Evolutionary conservation across 192 early-diverging fungal genomes (phyloP).

Genomic region (Backusella westeae): DNA sequence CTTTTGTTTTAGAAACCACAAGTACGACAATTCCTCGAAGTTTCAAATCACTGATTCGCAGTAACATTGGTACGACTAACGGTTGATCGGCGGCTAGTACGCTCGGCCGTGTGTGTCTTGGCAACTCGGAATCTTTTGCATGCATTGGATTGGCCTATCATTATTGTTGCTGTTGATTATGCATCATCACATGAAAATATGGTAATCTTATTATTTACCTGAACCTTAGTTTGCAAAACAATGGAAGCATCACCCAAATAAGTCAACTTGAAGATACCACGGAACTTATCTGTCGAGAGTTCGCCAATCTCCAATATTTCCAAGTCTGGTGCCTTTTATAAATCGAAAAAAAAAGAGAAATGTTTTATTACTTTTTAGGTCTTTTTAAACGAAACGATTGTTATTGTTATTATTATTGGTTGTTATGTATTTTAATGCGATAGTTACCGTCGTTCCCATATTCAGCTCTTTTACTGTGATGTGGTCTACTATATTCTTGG

Average conservation of each 20-base stretch:
- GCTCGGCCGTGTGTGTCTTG: conserved; percentile 58
- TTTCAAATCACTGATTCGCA: conserved; percentile 86
- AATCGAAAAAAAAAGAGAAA: background rate
- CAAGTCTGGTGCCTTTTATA: conserved; percentile 81
- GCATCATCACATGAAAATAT: background rate
- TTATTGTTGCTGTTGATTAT: background rate
- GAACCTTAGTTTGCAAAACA: conserved; percentile 90
- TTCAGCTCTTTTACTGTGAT: conserved; percentile 92
- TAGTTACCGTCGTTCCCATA: conserved; percentile 82
- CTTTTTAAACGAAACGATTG: background rate
- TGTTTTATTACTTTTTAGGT: background rate
- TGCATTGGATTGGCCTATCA: conserved; percentile 78
- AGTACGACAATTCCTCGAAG: conserved; percentile 93
- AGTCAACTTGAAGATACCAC: conserved; percentile 92
- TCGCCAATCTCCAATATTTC: conserved; percentile 99
- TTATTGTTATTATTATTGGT: background rate
- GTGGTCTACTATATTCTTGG: conserved; percentile 88
- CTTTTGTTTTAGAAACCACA: conserved; percentile 92
- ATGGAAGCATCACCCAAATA: conserved; percentile 94
- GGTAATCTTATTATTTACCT: background rate
- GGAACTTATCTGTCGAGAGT: conserved; percentile 87
- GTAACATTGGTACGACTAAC: conserved; percentile 92
- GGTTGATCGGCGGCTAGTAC: conserved; percentile 91
- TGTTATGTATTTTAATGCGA: background rate
- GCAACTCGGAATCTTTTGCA: conserved; percentile 49